Percentiles rank a stretch among this genome's conserved stretches.
phyloP scores from a whole-genome alignment of 345 rosid genomes.

The Trapa incisa region DNA sequence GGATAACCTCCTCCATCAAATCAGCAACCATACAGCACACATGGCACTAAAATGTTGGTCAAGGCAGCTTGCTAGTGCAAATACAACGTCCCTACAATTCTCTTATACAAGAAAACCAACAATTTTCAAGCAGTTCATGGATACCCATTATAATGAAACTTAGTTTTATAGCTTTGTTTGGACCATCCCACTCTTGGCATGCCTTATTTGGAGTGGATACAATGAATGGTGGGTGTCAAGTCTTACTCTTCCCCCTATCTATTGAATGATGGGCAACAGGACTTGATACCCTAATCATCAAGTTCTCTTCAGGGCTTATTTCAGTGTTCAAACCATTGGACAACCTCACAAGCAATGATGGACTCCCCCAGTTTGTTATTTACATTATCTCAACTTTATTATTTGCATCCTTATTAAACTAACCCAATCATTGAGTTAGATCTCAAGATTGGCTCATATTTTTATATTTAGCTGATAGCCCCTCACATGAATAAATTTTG shows the following conservation, averaged over 20 bases:
- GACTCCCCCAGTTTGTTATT: slow-evolving; percentile 1
- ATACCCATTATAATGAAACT: too few relatives aligned
- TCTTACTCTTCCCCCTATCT: not conserved
- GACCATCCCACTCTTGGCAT: too few relatives aligned
- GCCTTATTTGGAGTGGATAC: slow-evolving; percentile 1
- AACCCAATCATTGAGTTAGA: slow-evolving; percentile 26
- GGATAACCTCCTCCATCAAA: not conserved
- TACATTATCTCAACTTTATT: too few relatives aligned
- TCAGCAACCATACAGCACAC: not conserved
- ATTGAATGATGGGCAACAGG: not conserved
- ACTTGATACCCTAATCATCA: slow-evolving; percentile 1
- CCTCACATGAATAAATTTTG: too few relatives aligned
- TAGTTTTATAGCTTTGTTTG: too few relatives aligned
- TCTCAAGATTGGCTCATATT: slow-evolving; percentile 4
- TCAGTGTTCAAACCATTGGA: too few relatives aligned
- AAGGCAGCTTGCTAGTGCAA: not conserved
- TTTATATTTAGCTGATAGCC: not conserved
- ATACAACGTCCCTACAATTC: not conserved
- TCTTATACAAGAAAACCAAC: not conserved
- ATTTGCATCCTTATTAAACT: too few relatives aligned
- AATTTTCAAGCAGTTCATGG: too few relatives aligned
- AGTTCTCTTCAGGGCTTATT: not conserved
- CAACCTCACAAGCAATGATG: slow-evolving; percentile 15
- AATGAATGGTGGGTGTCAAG: slow-evolving; percentile 6
- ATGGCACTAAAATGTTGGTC: not conserved